Percentiles rank a stretch among this genome's conserved stretches.
Evolutionary conservation across 2,329 filamentous ascomycete species (phyloP).

Genomic region (Rutstroemia sp.): DNA sequence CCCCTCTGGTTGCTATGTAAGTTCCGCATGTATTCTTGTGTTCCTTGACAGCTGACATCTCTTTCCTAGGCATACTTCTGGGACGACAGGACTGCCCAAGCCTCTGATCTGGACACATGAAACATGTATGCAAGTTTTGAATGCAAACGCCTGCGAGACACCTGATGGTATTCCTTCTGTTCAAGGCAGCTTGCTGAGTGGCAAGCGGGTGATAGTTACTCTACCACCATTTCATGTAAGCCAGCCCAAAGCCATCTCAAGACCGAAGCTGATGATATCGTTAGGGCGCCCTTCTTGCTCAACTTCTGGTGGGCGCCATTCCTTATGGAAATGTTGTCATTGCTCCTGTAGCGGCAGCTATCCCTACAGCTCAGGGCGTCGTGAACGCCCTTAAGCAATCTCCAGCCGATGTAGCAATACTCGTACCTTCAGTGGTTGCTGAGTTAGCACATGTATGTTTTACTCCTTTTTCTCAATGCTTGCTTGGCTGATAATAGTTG

Average conservation of each 20-base stretch:
- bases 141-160: background rate
- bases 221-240: background rate
- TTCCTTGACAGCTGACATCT: background rate
- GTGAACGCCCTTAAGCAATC: background rate
- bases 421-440: background rate
- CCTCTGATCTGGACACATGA: background rate
- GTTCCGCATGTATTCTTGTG: background rate
- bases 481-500: background rate
- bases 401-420: background rate
- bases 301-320: background rate
- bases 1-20: background rate
- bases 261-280: background rate
- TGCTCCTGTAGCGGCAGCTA: background rate
- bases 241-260: background rate
- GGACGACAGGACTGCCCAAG: background rate
- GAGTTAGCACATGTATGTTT: background rate
- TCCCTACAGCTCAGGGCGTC: background rate
- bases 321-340: background rate
- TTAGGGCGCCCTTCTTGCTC: background rate
- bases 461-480: background rate
- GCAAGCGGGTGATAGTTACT: background rate
- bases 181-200: background rate
- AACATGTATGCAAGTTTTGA: background rate
- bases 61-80: background rate
- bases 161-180: background rate